Evolutionary conservation across 495 filamentous ascomycete species (phyloP).

Genomic region (Penicillium bialowiezense): DNA sequence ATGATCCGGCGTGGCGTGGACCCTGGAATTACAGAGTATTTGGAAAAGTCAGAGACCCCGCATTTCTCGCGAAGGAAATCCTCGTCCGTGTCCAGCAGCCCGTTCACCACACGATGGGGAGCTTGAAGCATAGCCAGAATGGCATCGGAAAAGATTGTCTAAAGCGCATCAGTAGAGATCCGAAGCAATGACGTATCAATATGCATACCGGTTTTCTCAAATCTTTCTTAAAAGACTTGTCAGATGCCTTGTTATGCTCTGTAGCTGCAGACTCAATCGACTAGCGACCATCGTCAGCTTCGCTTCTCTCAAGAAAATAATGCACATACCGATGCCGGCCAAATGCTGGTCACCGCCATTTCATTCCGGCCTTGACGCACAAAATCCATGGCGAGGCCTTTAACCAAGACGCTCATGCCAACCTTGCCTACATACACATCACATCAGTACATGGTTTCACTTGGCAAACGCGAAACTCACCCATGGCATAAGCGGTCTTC

Average conservation of each 20-base stretch:
- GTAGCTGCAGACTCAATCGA: conserved; percentile 76
- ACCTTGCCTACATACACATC: conserved; percentile 56
- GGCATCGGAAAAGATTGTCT: conserved; percentile 76
- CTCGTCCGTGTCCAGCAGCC: conserved; percentile 72
- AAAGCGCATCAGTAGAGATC: not conserved
- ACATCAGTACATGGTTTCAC: not conserved
- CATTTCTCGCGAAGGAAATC: conserved; percentile 68
- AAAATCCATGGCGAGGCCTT: conserved; percentile 83
- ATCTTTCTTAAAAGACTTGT: conserved; percentile 45
- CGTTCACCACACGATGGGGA: conserved; percentile 61
- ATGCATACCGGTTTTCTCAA: conserved; percentile 57
- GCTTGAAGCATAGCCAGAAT: conserved; percentile 70
- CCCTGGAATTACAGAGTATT: conserved; percentile 68
- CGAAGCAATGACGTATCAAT: not conserved
- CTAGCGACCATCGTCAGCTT: conserved; percentile 25
- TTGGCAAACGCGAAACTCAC: conserved; percentile 27
- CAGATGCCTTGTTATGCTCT: conserved; percentile 34
- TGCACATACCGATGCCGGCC: conserved; percentile 68
- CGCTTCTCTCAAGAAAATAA: not conserved
- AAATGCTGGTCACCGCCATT: conserved; percentile 80
- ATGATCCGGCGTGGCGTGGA: conserved; percentile 70
- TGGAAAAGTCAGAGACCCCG: conserved; percentile 70
- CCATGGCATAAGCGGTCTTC: conserved; percentile 85
- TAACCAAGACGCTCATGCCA: conserved; percentile 77
- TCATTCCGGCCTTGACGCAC: conserved; percentile 57